phyloP scores from a whole-genome alignment of 495 filamentous ascomycete genomes.

The Podospora didyma region DNA sequence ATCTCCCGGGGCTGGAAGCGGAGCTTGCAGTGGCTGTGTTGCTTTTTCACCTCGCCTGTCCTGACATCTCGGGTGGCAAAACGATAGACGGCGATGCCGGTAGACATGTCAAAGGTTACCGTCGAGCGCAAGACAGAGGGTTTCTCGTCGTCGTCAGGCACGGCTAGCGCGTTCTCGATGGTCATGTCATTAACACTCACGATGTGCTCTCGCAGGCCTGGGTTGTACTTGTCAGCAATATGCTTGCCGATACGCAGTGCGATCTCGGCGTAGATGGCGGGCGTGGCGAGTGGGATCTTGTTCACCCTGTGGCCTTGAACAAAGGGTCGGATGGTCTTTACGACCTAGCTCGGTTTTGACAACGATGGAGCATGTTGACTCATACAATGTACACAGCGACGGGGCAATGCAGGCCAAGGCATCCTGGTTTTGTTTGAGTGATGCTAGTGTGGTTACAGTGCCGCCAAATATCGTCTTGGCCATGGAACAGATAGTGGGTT shows the following conservation, averaged over 20 bases:
- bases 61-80: conserved; percentile 53
- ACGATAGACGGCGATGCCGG: conserved; percentile 31
- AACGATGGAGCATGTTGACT: conserved; percentile 22
- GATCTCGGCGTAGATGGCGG: conserved; percentile 61
- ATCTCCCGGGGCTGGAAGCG: conserved; percentile 34
- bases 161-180: conserved; percentile 51
- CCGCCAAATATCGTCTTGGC: conserved; percentile 49
- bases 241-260: conserved; percentile 55
- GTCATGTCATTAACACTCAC: conserved; percentile 42
- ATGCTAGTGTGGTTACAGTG: no score
- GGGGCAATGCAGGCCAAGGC: neutral
- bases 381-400: no score
- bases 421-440: conserved; percentile 6
- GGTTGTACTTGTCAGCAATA: conserved; percentile 36
- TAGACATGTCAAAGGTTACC: neutral
- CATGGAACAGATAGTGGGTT: conserved; percentile 57
- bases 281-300: conserved; percentile 50
- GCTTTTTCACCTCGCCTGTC: conserved; percentile 32
- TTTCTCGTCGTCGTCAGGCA: neutral
- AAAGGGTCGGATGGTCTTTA: conserved; percentile 42
- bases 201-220: conserved; percentile 25
- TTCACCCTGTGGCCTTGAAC: conserved; percentile 59
- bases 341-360: conserved; percentile 52
- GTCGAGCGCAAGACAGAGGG: no score
- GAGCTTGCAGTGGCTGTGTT: no score